Evolutionary conservation across 2,329 filamentous ascomycete genomes (phyloP), one percentile per base, ranked within the genome.

Genomic region (Aspergillus niger): DNA sequence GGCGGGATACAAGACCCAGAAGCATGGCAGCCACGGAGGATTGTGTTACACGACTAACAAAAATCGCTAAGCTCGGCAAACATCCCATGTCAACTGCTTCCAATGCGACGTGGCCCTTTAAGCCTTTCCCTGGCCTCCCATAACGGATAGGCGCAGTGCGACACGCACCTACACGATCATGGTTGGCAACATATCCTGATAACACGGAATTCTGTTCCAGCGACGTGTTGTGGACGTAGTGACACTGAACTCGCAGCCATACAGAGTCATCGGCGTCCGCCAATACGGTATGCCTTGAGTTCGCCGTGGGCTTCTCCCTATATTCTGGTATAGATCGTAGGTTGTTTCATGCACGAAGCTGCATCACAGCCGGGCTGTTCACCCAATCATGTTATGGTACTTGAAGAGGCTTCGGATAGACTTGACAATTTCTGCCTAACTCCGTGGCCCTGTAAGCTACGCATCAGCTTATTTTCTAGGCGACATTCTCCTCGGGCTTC

Each of bases 21-120:
- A 65, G 68, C 71, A 74, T 74, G 72, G 71, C 71, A 69, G 69
- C 72, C 70, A 74, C 71, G 62, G 60, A 59, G 63, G 63, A 64
- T 57, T 64, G 67, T 69, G 64, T 60, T 32, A 70, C 65, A 63
- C 61, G 66, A 66, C 63, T 58, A 66, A 65, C 36, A 64, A 55
- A 56, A 36, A 59, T 63, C 52, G 56, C 56, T 26, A 61, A 59
- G 55, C 57, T 63, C 30, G 30, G 59, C 59, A 61, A 55, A 38
- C 55, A 51, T 54, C 38, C 38, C n/a, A 55, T 41, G 51, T 59
- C 44, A 28, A 53, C 54, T 36, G 57, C 51, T 60, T 43, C 38
- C 38, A 59, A 54, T 47, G n/a, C 55, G 22, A 41, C 22, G 10
- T 39, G 32, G 22, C 39, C n/a, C 20, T 22, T 58, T 8, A 56